Percentiles rank a stretch among this genome's conserved stretches.
Conservation (phyloP, 345 rosid species). For the Aethionema arabicum region DNA sequence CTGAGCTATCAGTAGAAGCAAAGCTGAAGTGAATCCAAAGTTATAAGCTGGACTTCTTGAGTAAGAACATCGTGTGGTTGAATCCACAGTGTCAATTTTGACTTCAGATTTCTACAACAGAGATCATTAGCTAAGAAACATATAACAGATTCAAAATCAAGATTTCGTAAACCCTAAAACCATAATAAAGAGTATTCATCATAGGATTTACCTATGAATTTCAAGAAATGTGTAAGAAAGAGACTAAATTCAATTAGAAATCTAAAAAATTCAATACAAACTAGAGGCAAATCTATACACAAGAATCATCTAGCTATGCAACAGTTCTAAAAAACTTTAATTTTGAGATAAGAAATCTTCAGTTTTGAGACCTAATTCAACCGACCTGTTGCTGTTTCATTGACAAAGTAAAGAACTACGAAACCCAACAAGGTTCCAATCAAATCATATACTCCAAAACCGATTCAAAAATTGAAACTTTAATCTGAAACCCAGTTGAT, state of each 20-base stretch:
- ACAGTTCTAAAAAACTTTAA: neutral
- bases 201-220: neutral
- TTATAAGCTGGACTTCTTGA: constrained; percentile 68
- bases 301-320: neutral
- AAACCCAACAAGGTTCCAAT: neutral
- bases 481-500: constrained; percentile 9
- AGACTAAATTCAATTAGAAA: neutral
- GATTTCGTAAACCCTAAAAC: too few species aligned
- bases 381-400: constrained; percentile 2
- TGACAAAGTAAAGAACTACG: neutral
- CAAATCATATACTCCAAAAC: neutral
- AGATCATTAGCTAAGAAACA: neutral
- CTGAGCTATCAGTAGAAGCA: constrained; percentile 66
- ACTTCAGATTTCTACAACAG: constrained; percentile 62
- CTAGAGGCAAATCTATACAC: constrained; percentile 1
- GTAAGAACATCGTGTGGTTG: constrained; percentile 58
- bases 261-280: neutral
- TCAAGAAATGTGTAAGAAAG: neutral
- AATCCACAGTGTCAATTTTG: constrained; percentile 36
- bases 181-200: neutral
- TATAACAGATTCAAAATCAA: too few species aligned
- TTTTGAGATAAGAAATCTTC: too few species aligned
- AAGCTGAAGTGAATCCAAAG: constrained; percentile 71
- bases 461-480: constrained; percentile 4
- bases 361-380: too few species aligned